phyloP scores from a whole-genome alignment of 2,329 filamentous ascomycete species.

The Trichoderma koningiopsis region DNA sequence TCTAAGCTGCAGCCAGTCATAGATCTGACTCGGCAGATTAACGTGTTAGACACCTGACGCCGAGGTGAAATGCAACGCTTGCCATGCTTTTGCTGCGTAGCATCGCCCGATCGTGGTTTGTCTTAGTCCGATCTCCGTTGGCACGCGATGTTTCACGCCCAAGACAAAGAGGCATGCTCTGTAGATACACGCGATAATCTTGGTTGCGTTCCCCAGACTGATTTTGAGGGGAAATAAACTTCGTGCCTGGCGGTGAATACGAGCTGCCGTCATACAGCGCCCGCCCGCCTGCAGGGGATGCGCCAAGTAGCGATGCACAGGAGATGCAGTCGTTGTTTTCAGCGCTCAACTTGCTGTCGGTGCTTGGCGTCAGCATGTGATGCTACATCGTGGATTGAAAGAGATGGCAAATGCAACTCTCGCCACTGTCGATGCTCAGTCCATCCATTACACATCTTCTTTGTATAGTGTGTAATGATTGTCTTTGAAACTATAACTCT shows the following conservation, averaged over 20 bases:
- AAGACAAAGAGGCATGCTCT: neutral
- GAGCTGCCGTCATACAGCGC: neutral
- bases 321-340: neutral
- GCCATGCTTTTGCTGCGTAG: neutral
- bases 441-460: neutral
- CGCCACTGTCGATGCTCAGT: neutral
- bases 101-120: neutral
- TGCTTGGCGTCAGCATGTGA: neutral
- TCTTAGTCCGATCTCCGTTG: neutral
- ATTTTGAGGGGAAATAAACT: neutral
- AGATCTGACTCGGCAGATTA: neutral
- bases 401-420: neutral
- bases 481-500: neutral
- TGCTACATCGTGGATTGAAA: too few species aligned
- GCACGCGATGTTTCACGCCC: neutral
- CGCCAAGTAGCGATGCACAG: neutral
- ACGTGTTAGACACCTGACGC: neutral
- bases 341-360: neutral
- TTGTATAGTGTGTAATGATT: neutral
- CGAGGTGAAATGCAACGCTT: neutral
- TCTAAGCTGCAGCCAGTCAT: neutral
- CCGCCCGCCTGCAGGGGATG: neutral
- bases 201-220: neutral
- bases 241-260: neutral
- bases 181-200: neutral